Evolutionary conservation across 768 basidiomycete genomes (phyloP).

Genomic region (Panaeolus cyanescens): DNA sequence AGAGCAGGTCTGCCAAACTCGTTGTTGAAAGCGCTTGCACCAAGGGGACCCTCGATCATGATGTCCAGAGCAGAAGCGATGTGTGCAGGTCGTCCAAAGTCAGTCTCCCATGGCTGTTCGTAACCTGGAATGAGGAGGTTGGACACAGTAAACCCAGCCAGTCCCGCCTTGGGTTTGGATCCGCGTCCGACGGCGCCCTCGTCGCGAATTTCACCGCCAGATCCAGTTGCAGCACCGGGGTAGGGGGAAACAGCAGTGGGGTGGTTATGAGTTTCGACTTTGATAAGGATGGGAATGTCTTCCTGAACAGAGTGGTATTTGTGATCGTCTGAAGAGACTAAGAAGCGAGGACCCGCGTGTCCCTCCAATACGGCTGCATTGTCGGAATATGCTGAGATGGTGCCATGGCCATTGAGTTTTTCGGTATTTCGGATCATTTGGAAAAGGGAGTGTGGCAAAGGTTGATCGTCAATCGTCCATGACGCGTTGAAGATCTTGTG

Average conservation of each 20-base stretch:
- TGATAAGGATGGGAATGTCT: slow-evolving; percentile 87
- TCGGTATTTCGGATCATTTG: slow-evolving; percentile 98
- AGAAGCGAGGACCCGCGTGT: slow-evolving; percentile 73
- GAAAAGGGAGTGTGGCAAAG: slow-evolving; percentile 77
- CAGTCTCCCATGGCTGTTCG: slow-evolving; percentile 93
- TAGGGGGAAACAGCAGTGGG: slow-evolving; percentile 98
- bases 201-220: slow-evolving; percentile 97
- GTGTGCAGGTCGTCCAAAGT: slow-evolving; percentile 88
- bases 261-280: slow-evolving; percentile 99
- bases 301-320: slow-evolving; percentile 65
- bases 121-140: slow-evolving; percentile 92
- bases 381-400: slow-evolving; percentile 96
- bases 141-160: slow-evolving; percentile 90
- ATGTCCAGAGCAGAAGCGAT: slow-evolving; percentile 94
- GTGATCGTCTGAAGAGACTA: slow-evolving; percentile 36
- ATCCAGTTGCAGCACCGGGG: slow-evolving; percentile 98
- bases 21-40: slow-evolving; percentile 96
- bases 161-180: slow-evolving; percentile 94
- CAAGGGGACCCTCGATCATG: slow-evolving; percentile 96
- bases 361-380: slow-evolving; percentile 96
- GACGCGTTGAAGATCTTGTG: slow-evolving; percentile 99
- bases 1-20: slow-evolving; percentile 96
- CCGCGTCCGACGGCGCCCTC: slow-evolving; percentile 96
- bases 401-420: slow-evolving; percentile 68
- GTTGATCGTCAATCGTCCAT: slow-evolving; percentile 83